Percentiles rank a stretch among this genome's conserved stretches.
phyloP scores from a whole-genome alignment of 805 yeast species.

The Suhomyces sp. region DNA sequence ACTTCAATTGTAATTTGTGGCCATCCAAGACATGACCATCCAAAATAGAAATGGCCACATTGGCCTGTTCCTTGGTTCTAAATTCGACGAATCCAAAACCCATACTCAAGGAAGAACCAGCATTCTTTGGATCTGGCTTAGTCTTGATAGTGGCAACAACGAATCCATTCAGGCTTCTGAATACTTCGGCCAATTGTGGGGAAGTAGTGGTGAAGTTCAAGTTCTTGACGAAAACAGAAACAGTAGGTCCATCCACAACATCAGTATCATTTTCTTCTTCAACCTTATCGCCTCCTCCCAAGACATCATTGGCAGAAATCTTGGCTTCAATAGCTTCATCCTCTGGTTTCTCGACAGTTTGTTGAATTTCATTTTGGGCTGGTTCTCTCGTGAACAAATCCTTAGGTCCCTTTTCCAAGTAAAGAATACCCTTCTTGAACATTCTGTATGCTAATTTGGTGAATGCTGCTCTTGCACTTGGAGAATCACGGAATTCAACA shows the following conservation, averaged over 20 bases:
- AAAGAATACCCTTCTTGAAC: conserved; percentile 81
- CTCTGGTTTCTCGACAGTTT: conserved; percentile 16
- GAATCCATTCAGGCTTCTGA: conserved; percentile 76
- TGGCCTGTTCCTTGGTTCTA: conserved; percentile 73
- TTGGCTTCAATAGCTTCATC: conserved; percentile 47
- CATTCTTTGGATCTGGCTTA: conserved; percentile 80
- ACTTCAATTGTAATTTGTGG: conserved; percentile 83
- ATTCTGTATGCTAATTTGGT: conserved; percentile 83
- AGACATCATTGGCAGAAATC: conserved; percentile 43
- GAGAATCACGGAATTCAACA: conserved; percentile 79
- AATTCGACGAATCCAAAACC: conserved; percentile 98
- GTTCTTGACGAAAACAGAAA: conserved; percentile 88
- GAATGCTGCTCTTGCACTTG: conserved; percentile 88
- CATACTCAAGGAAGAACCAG: conserved; percentile 77
- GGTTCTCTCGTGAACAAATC: conserved; percentile 70
- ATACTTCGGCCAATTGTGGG: conserved; percentile 53
- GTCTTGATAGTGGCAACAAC: conserved; percentile 78
- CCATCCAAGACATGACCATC: conserved; percentile 84
- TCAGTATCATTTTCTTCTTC: conserved; percentile 39
- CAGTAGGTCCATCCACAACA: conserved; percentile 66
- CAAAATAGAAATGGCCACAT: conserved; percentile 66
- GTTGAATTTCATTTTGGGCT: conserved; percentile 26
- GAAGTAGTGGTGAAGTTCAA: conserved; percentile 80
- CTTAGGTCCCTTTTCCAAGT: conserved; percentile 92
- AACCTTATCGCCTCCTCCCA: conserved; percentile 28